Base-by-base conservation (phyloP, 2,329 filamentous ascomycete genomes). In the Venturia asperata region DNA sequence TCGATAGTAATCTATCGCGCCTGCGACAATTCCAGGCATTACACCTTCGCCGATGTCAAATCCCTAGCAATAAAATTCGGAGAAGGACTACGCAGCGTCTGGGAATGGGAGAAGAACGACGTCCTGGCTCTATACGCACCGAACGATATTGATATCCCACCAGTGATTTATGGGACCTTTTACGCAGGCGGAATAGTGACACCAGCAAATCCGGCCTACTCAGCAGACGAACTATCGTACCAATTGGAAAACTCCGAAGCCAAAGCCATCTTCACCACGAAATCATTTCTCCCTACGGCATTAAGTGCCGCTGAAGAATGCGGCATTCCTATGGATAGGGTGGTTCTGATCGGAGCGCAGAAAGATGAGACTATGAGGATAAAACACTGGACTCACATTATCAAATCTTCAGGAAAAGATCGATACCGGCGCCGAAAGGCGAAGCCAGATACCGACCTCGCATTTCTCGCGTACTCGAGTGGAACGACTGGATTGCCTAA, bases 401-500 rank as follows among this genome's bases (percentile, higher is more conserved):
- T 85, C 64, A 87, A 90, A 68, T 83, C 85, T n/a, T 83, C 84
- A 1, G 81, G 85, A 4, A 79, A 83, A 0, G 79, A 81, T 3
- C 80, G 84, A 68, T 85, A 83, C 71, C 81, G 85, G n/a, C 83
- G 83, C 64, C 79, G 85, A 6, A 86, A 83, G 70, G 77, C 91
- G 63, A 81, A 89, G 60, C 85, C 90, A 0, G 81, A 82, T 61
- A 87, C 85, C 65, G 91, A 96, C 72, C 75, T 94, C 27, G 88
- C 91, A 0, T 96, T 94, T 71, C 77, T 97, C 64, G 91, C 95
- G 0, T 97, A 96, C 75, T 91, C 87, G 62, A 92, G 88, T 9
- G 93, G 93, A 7, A 97, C 93, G 0, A 97, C 93, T 0, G 92
- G 93, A 1, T 79, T 92, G 62, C 92, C 93, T 0, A 97, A 97